A percentile compares a stretch with the other conserved stretches of the same genome.
These are phyloP conservation scores for Knufia fluminis DNA, from an alignment of 2,329 filamentous ascomycete species.

Conservation along the genomic window DNA sequence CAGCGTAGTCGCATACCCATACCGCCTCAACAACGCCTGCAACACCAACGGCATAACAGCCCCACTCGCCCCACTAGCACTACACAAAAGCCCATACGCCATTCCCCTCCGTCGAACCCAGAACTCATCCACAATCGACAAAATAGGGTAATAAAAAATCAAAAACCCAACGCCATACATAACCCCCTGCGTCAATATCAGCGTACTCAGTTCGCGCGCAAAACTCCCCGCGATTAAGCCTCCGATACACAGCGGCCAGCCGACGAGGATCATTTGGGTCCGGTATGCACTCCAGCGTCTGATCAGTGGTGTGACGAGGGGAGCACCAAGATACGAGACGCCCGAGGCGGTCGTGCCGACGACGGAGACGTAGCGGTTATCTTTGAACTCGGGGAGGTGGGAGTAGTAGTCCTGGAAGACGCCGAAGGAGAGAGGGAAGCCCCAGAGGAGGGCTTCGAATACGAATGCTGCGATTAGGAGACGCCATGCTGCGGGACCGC, in stretches of 20 bases:
- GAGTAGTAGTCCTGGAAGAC: slow-evolving; percentile 31
- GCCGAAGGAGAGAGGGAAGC: slow-evolving; percentile 25
- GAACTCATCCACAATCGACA: slow-evolving; percentile 35
- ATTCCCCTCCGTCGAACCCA: slow-evolving; percentile 32
- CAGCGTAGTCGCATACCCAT: slow-evolving; percentile 36
- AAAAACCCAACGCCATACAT: slow-evolving; percentile 34
- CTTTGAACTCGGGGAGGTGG: slow-evolving; percentile 21
- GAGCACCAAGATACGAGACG: slow-evolving; percentile 21
- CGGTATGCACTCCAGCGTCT: slow-evolving; percentile 29
- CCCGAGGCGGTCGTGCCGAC: slow-evolving; percentile 27
- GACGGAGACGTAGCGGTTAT: slow-evolving; percentile 24
- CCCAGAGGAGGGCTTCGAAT: slow-evolving; percentile 22
- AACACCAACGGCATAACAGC: slow-evolving; percentile 38
- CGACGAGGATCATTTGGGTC: slow-evolving; percentile 30
- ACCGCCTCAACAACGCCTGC: slow-evolving; percentile 33
- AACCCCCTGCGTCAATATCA: slow-evolving; percentile 35
- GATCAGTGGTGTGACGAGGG: slow-evolving; percentile 26
- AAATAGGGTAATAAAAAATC: slow-evolving; percentile 31
- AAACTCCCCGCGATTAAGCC: slow-evolving; percentile 31
- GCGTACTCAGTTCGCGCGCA: slow-evolving; percentile 25
- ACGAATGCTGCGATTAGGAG: slow-evolving; percentile 17
- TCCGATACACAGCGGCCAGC: slow-evolving; percentile 33
- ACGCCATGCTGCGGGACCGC: slow-evolving; percentile 18
- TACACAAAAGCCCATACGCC: slow-evolving; percentile 20
- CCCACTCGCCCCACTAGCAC: slow-evolving; percentile 34